These are phyloP conservation scores for Suhomyces atakaporum DNA, from an alignment of 1,139 yeast genomes.

Conservation along the genomic window DNA sequence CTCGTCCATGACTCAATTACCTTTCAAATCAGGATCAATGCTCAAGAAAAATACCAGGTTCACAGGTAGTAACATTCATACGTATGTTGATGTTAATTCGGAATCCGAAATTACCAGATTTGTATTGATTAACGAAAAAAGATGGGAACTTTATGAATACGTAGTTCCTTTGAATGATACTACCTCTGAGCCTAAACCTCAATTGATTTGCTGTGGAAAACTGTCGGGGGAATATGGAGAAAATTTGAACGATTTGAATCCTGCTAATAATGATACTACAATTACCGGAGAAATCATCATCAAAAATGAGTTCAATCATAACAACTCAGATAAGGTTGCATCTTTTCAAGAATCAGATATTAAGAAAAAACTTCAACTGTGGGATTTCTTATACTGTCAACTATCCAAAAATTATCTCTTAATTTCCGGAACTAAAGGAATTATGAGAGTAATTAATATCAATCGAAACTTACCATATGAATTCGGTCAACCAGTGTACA, in stretches of 20 bases:
- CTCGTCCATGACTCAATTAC: slow-evolving; percentile 26
- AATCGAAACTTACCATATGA: slow-evolving; percentile 33
- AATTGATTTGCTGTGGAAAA: slow-evolving; percentile 65
- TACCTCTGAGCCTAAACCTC: slow-evolving; percentile 50
- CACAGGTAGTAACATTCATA: slow-evolving; percentile 65
- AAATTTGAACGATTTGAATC: slow-evolving; percentile 36
- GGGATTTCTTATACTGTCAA: slow-evolving; percentile 71
- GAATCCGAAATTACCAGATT: slow-evolving; percentile 58
- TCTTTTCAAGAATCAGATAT: slow-evolving; percentile 21
- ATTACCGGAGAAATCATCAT: slow-evolving; percentile 28
- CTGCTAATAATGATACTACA: slow-evolving; percentile 21
- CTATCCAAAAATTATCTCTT: slow-evolving; percentile 62
- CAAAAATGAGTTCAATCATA: slow-evolving; percentile 36
- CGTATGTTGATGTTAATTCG: slow-evolving; percentile 29
- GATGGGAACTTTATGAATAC: slow-evolving; percentile 72
- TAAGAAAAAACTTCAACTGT: slow-evolving; percentile 37
- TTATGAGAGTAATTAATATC: slow-evolving; percentile 64
- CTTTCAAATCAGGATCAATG: slow-evolving; percentile 42
- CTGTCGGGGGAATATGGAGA: slow-evolving; percentile 68
- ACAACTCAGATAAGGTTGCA: slow-evolving; percentile 17
- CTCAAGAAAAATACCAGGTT: slow-evolving; percentile 46
- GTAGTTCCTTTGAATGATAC: slow-evolving; percentile 19
- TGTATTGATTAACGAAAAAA: slow-evolving; percentile 63
- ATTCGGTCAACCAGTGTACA: slow-evolving; percentile 65
- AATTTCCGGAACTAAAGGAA: slow-evolving; percentile 74